Evolutionary conservation across 1,139 yeast species (phyloP).

Genomic region (Ogataea hybrid): DNA sequence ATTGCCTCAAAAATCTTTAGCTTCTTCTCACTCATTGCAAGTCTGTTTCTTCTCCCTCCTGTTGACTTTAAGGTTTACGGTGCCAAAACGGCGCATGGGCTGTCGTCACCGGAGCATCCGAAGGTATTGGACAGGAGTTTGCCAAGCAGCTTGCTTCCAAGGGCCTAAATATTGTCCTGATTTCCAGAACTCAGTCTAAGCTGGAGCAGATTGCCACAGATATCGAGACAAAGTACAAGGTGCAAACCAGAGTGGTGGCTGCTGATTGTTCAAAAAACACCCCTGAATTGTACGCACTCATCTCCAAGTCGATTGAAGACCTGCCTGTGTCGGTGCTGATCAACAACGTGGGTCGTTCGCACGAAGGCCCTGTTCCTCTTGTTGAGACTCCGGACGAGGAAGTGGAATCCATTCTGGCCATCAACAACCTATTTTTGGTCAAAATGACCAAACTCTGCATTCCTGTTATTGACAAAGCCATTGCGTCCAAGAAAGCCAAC

Average conservation of each 20-base stretch:
- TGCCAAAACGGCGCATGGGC: constrained; percentile 74
- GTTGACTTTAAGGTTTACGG: constrained; percentile 70
- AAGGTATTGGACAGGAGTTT: constrained; percentile 94
- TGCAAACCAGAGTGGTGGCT: constrained; percentile 65
- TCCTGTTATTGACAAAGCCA: constrained; percentile 63
- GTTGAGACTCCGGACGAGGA: constrained; percentile 74
- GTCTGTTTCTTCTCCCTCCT: constrained; percentile 63
- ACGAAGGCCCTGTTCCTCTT: constrained; percentile 93
- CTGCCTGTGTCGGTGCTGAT: constrained; percentile 67
- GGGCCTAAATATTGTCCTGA: constrained; percentile 80
- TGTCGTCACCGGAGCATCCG: constrained; percentile 94
- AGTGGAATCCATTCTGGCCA: constrained; percentile 72
- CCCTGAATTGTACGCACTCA: constrained; percentile 50
- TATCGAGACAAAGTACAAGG: constrained; percentile 56
- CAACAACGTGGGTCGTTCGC: constrained; percentile 94
- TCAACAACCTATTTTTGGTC: constrained; percentile 83
- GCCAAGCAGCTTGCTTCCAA: constrained; percentile 79
- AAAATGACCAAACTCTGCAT: constrained; percentile 74
- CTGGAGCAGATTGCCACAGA: constrained; percentile 67
- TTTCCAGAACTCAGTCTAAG: constrained; percentile 81
- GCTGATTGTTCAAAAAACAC: constrained; percentile 71
- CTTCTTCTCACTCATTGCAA: constrained; percentile 45
- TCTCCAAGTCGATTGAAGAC: constrained; percentile 48
- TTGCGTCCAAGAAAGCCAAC: constrained; percentile 37
- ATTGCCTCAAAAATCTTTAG: constrained; percentile 41